phyloP scores from a whole-genome alignment of 2,329 filamentous ascomycete species.

The Fusarium nodosum region DNA sequence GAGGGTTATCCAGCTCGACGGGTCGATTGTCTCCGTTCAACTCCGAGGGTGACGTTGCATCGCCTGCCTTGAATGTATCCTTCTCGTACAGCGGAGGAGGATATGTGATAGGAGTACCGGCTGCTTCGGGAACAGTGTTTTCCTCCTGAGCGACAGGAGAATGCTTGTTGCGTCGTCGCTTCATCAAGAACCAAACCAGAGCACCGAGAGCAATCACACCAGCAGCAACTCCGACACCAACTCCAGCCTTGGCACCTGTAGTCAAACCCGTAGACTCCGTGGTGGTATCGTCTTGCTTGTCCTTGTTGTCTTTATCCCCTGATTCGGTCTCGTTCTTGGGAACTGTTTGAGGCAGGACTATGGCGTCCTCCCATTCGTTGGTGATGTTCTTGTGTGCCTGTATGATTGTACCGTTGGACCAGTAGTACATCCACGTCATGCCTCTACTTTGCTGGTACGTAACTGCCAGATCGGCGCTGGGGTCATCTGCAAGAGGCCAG shows the following conservation, averaged over 20 bases:
- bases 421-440: constrained; percentile 12
- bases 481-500: neutral
- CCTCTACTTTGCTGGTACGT: neutral
- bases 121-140: neutral
- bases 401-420: constrained; percentile 1
- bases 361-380: constrained; percentile 1
- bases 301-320: neutral
- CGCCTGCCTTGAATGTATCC: neutral
- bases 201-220: neutral
- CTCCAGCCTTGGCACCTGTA: constrained; percentile 1
- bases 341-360: neutral
- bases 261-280: neutral
- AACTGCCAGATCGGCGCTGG: neutral
- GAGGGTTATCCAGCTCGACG: neutral
- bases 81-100: constrained; percentile 2
- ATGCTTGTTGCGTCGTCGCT: neutral
- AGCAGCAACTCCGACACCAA: neutral
- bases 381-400: constrained; percentile 2
- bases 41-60: neutral
- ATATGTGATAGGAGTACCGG: neutral
- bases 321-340: constrained; percentile 3
- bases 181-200: neutral
- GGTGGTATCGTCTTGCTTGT: neutral
- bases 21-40: neutral
- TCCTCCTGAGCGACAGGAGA: neutral